These are phyloP conservation scores for Hypoxylon sp. DNA, from an alignment of 2,329 filamentous ascomycete species.

Conservation along the genomic window DNA sequence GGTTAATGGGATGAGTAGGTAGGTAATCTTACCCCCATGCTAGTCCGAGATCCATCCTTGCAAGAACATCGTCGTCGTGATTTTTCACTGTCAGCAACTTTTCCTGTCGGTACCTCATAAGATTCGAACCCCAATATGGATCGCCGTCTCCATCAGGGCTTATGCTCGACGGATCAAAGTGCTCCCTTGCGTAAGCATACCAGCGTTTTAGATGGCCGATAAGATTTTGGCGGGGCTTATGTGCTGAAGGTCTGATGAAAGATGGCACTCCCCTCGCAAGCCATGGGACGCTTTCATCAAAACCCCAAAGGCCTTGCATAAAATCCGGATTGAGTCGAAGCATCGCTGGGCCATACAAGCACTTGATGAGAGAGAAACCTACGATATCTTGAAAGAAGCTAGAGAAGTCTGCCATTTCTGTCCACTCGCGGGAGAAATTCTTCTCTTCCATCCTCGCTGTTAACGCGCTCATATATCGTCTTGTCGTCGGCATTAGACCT, in stretches of 20 bases:
- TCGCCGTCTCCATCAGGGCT: conserved; percentile 43
- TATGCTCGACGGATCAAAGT: conserved; percentile 39
- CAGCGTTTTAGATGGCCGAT: conserved; percentile 38
- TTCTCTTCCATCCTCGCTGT: neutral
- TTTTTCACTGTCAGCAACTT: conserved; percentile 5
- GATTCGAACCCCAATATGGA: conserved; percentile 44
- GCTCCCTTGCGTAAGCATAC: conserved; percentile 41
- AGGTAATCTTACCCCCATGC: neutral
- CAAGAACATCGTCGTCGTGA: neutral
- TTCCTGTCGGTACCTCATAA: conserved; percentile 42
- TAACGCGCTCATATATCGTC: conserved; percentile 20
- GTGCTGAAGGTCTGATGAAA: conserved; percentile 32
- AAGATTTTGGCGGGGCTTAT: conserved; percentile 33
- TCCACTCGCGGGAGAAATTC: neutral
- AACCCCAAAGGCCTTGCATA: conserved; percentile 41
- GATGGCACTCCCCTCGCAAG: conserved; percentile 38
- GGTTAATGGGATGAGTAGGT: neutral
- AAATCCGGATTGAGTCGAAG: conserved; percentile 40
- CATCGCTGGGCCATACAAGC: conserved; percentile 40
- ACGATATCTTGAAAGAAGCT: conserved; percentile 36
- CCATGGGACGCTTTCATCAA: conserved; percentile 38
- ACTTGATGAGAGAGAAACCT: conserved; percentile 36
- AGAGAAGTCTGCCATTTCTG: conserved; percentile 23
- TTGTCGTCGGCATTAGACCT: conserved; percentile 36
- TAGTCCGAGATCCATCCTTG: neutral